Base-by-base conservation (phyloP, 2,329 filamentous ascomycete genomes). In the Diaporthe humulicola region DNA sequence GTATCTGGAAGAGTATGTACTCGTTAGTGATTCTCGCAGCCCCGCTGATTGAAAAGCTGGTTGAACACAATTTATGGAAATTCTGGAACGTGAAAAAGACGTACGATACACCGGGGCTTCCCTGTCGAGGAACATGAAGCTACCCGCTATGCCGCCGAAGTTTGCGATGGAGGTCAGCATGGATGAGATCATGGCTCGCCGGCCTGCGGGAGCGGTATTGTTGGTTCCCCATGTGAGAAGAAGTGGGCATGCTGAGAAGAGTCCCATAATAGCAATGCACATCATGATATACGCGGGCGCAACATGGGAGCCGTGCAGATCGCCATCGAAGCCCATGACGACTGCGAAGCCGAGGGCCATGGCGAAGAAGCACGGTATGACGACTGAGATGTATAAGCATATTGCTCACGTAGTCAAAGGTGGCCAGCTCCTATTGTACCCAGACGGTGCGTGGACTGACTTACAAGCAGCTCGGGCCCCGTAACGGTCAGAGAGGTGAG, bases 41-140 rank as follows among this genome's bases (percentile, higher is more conserved):
- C 28, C 6, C 1, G 3, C 25, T 36, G 12, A 33, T 6, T 15
- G 8, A 10, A 19, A 4, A n/a, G 5, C 17, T 7, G 22, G 4
- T 33, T 5, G 0, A 12, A 10, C 3, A n/a, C 2, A 6, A 10
- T 3, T 2, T 6, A 3, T 17, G 5, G 28, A 19, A 19, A 2
- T 8, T 48, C 12, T 66, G 9, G 17, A 12, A 8, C 8, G 9
- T 6, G 33, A 19, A 7, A 30, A n/a, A 45, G 30, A 38, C 61
- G 12, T 50, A 52, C 61, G 45, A 33, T 64, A 72, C 8, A 17
- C 30, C 5, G 70, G 70, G 22, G 56, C 56, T 15, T 72, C 70
- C 17, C 28, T 38, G 45, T 72, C 57, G 19, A 72, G 42, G 19
- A 50, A 72, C 70, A 72, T 64, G 58, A 66, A 73, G 14, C 57